Conservation (phyloP, 352 stramenopile species). For the Phytophthora palmivora region DNA sequence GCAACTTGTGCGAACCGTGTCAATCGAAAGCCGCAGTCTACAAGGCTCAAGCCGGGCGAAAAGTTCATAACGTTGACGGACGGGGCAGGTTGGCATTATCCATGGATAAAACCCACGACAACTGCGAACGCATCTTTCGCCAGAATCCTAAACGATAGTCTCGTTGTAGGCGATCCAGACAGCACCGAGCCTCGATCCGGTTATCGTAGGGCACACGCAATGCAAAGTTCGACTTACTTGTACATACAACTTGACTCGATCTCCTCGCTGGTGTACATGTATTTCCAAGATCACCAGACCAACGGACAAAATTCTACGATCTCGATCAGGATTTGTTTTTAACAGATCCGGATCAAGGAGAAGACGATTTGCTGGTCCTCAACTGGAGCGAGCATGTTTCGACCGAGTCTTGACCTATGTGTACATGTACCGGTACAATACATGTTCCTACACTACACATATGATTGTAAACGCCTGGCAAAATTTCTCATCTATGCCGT, state of each 20-base stretch:
- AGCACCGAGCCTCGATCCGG: background rate
- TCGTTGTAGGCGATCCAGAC: background rate
- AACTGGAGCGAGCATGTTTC: background rate
- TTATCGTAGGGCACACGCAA: background rate
- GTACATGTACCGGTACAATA: no score
- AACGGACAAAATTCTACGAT: background rate
- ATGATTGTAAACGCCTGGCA: background rate
- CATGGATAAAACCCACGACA: constrained; percentile 7
- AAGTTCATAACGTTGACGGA: constrained; percentile 6
- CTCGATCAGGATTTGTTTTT: background rate
- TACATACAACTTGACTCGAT: no score
- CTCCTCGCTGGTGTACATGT: no score
- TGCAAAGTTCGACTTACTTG: background rate
- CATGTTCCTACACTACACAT: no score
- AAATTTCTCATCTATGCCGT: background rate
- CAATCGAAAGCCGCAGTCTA: constrained; percentile 21
- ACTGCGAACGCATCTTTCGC: constrained; percentile 18
- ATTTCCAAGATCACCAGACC: no score
- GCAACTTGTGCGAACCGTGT: background rate
- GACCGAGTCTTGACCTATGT: background rate
- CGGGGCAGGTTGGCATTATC: constrained; percentile 4
- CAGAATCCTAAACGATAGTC: constrained; percentile 1
- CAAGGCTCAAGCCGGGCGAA: constrained; percentile 11
- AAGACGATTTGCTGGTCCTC: background rate
- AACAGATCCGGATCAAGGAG: background rate